Conservation (phyloP, 2,329 filamentous ascomycete species). For the Aspergillus sp. region DNA sequence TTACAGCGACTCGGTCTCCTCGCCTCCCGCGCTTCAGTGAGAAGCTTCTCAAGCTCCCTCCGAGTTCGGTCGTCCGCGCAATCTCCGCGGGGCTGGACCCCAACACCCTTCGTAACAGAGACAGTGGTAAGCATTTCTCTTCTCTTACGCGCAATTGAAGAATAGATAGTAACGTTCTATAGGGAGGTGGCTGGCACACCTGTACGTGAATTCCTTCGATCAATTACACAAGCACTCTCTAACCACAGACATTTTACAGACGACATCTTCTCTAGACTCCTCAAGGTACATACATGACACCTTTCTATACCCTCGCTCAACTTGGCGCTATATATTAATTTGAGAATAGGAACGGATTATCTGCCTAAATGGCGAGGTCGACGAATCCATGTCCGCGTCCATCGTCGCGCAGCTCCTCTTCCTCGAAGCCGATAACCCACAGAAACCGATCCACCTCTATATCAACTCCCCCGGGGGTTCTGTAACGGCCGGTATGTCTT, state of each 20-base stretch:
- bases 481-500: slow-evolving; percentile 68
- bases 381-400: slow-evolving; percentile 86
- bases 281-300: slow-evolving; percentile 57
- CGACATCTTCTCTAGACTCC: slow-evolving; percentile 77
- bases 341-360: slow-evolving; percentile 79
- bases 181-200: slow-evolving; percentile 76
- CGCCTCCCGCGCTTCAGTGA: slow-evolving; percentile 11
- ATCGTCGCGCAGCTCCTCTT: slow-evolving; percentile 95
- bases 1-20: slow-evolving; percentile 25
- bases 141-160: slow-evolving; percentile 14
- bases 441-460: slow-evolving; percentile 95
- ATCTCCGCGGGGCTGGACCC: slow-evolving; percentile 45
- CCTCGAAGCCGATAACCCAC: slow-evolving; percentile 93
- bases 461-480: slow-evolving; percentile 96
- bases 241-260: slow-evolving; percentile 48
- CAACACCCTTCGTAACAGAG: slow-evolving; percentile 57
- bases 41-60: slow-evolving; percentile 32
- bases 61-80: slow-evolving; percentile 29
- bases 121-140: slow-evolving; percentile 49
- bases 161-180: slow-evolving; percentile 1
- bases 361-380: slow-evolving; percentile 86
- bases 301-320: background rate
- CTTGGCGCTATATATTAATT: slow-evolving; percentile 33
- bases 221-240: background rate
- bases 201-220: slow-evolving; percentile 54